Evolutionary conservation across 2,329 filamentous ascomycete species (phyloP).

Genomic region (Aspergillus luchuensis): DNA sequence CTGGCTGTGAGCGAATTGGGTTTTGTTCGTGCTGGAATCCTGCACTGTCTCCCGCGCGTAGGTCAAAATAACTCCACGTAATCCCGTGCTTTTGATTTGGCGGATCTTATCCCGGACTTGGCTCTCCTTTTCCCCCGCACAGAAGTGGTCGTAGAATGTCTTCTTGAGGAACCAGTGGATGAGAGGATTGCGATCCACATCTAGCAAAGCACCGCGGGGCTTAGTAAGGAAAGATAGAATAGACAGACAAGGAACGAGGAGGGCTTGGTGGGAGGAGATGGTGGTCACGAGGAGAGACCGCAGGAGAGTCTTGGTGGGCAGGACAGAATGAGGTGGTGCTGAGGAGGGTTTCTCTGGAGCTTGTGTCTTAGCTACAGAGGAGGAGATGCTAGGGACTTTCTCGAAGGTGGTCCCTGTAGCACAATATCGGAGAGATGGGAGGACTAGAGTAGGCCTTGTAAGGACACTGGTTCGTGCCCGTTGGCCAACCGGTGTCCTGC

Average conservation of each 20-base stretch:
- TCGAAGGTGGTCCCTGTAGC: not conserved
- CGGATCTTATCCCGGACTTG: conserved; percentile 60
- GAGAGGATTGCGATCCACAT: conserved; percentile 73
- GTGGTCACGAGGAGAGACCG: conserved; percentile 50
- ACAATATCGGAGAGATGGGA: not conserved
- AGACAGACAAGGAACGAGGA: conserved; percentile 71
- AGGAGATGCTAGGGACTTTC: not conserved
- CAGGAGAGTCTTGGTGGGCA: conserved; percentile 28
- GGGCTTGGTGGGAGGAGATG: conserved; percentile 53
- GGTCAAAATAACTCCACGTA: conserved; percentile 78
- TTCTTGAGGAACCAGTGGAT: conserved; percentile 68
- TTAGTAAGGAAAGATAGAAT: conserved; percentile 31
- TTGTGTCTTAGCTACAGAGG: not conserved
- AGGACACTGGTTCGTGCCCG: not conserved
- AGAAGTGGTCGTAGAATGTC: conserved; percentile 80
- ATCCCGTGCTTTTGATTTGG: conserved; percentile 72
- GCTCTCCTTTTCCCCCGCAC: conserved; percentile 80
- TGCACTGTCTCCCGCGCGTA: conserved; percentile 82
- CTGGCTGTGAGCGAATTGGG: conserved; percentile 29
- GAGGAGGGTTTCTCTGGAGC: not conserved
- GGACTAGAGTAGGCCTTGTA: not conserved
- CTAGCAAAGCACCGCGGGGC: conserved; percentile 52
- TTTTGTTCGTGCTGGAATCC: conserved; percentile 59
- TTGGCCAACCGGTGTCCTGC: not conserved
- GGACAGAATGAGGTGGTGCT: not conserved